These are phyloP conservation scores for Aegilops umbellulata DNA, from an alignment of 176 grass and related monocot genomes.

Conservation along the genomic window DNA sequence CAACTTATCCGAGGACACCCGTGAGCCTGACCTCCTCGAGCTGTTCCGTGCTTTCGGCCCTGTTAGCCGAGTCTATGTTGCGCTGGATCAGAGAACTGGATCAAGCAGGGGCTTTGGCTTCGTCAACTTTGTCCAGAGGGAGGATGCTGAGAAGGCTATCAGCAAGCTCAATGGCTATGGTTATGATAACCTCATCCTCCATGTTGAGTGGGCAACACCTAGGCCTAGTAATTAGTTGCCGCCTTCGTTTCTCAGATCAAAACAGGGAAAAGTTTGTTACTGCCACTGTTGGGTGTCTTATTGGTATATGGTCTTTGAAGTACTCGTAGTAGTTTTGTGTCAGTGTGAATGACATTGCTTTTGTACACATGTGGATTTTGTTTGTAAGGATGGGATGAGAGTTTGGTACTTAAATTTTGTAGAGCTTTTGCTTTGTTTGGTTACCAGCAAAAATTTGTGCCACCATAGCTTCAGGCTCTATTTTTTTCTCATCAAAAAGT, in stretches of 20 bases:
- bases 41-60: constrained; percentile 75
- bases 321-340: no score
- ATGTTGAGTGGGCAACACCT: constrained; percentile 85
- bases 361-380: no score
- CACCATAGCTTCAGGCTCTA: constrained; percentile 33
- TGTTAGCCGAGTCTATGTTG: constrained; percentile 80
- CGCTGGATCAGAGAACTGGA: constrained; percentile 72
- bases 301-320: no score
- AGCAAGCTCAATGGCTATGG: constrained; percentile 92
- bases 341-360: no score
- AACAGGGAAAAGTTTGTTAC: no score
- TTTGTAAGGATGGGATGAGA: neutral
- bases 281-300: no score
- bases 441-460: neutral
- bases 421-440: neutral
- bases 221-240: constrained; percentile 53
- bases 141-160: constrained; percentile 73
- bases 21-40: constrained; percentile 60
- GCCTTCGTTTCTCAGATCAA: no score
- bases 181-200: constrained; percentile 87
- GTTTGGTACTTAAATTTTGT: neutral
- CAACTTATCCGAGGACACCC: constrained; percentile 81
- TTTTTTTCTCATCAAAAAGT: constrained; percentile 67
- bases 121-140: constrained; percentile 73
- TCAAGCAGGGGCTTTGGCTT: constrained; percentile 69